A percentile compares a stretch with the other conserved stretches of the same genome.
These are phyloP conservation scores for Acanthochlamys bracteata DNA, from an alignment of 106 monocot species.

Conservation along the genomic window DNA sequence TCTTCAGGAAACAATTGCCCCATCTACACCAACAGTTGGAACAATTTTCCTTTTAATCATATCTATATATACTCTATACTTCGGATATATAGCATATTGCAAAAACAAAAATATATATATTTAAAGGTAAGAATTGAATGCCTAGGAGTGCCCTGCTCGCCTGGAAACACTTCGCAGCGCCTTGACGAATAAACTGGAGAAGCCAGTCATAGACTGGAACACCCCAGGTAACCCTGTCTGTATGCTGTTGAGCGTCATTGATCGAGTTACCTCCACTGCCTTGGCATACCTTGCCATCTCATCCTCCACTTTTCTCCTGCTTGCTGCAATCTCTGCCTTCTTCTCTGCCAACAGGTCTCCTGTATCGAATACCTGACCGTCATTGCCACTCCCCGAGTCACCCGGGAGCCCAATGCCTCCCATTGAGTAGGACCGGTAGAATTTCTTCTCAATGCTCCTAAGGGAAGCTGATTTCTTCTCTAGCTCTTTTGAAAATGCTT, in stretches of 20 bases:
- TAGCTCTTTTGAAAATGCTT: slow-evolving; percentile 60
- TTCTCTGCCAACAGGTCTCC: slow-evolving; percentile 68
- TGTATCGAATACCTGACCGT: slow-evolving; percentile 45
- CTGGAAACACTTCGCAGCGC: slow-evolving; percentile 57
- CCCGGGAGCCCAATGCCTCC: slow-evolving; percentile 48
- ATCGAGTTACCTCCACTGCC: slow-evolving; percentile 59
- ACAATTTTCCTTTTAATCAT: too few species aligned
- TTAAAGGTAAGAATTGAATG: too few species aligned
- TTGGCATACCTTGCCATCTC: slow-evolving; percentile 47
- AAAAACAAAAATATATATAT: too few species aligned
- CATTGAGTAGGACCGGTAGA: slow-evolving; percentile 74
- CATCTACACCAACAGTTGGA: too few species aligned
- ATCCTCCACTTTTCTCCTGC: slow-evolving; percentile 71
- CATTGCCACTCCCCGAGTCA: slow-evolving; percentile 18
- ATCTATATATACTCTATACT: too few species aligned
- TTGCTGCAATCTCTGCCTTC: slow-evolving; percentile 43
- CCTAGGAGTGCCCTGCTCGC: slow-evolving; percentile 20
- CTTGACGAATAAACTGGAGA: slow-evolving; percentile 60
- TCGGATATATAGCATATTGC: too few species aligned
- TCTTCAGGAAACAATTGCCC: too few species aligned
- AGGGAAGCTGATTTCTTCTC: slow-evolving; percentile 74
- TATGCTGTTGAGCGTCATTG: slow-evolving; percentile 77
- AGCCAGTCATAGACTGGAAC: slow-evolving; percentile 82
- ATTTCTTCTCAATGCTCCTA: slow-evolving; percentile 78
- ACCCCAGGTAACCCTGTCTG: slow-evolving; percentile 79